Evolutionary conservation across 306 rosid genomes (phyloP), one percentile per base, ranked within the genome.

Genomic region (Inga leiocalycina): DNA sequence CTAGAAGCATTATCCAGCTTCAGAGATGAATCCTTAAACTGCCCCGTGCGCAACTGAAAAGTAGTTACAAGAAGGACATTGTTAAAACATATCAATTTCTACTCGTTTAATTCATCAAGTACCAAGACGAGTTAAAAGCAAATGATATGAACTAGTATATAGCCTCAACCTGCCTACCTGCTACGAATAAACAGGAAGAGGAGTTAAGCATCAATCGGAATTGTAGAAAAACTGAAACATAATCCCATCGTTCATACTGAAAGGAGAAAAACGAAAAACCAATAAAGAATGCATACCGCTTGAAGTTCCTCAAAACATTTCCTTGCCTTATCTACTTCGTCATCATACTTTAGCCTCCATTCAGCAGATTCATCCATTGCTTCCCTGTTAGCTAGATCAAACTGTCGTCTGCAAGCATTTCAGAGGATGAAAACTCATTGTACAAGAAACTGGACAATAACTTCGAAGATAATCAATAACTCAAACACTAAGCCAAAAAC

Each of bases 291-390:
- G 32, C 75, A 14, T 81, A 96, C 99, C 97, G 75, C 81, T 52
- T 82, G 88, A 76, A 96, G 97, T 74, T 96, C 86, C 48, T 78
- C 83, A 16, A 78, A 45, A 76, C 99, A 96, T 51, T 83, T 85
- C 17, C 78, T 79, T 27, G 82, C 79, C 87, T 77, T 94, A 34
- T 87, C 91, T 34, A 71, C 90, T 81, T 94, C 92, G 56, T 32
- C 68, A 65, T 96, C 99, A 48, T 89, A 96, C 86, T 82, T 88
- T 27, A 88, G 84, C 88, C 99, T 94, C 98, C 99, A 93, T 82
- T 92, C 99, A 11, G 99, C 99, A 75, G 99, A 93, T 79, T 96
- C 97, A 79, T 96, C 98, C 96, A 92, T 87, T 3, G 95, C 95
- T 75, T 89, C 93, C 82, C 86, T 82, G 77, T 78, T 89, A 35